Evolutionary conservation across 441 rosid genomes (phyloP).

Genomic region (Omphalea diandra): DNA sequence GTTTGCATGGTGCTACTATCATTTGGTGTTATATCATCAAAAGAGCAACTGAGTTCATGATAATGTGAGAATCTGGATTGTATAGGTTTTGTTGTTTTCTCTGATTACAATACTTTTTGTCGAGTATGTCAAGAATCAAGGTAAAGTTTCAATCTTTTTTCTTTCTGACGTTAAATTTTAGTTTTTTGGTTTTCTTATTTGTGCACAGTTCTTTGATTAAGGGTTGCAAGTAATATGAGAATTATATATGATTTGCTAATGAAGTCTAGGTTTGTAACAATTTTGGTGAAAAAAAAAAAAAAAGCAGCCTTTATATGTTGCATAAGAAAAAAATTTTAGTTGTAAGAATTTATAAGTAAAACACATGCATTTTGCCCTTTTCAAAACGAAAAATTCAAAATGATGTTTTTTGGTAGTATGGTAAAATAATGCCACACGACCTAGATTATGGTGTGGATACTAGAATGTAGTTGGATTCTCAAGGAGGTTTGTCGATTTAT

Average conservation of each 20-base stretch:
- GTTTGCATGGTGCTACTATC: too few species aligned
- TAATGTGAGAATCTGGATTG: constrained; percentile 85
- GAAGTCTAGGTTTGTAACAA: not conserved
- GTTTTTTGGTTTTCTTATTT: not conserved
- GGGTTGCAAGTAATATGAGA: not conserved
- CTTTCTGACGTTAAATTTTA: not conserved
- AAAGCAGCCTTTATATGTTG: too few species aligned
- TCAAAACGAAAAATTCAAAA: too few species aligned
- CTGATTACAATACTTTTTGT: constrained; percentile 77
- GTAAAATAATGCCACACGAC: too few species aligned
- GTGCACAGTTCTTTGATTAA: not conserved
- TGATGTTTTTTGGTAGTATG: too few species aligned
- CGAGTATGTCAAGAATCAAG: constrained; percentile 88
- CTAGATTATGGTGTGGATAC: too few species aligned
- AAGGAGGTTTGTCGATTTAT: not conserved
- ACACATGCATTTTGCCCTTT: not conserved
- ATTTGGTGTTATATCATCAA: too few species aligned
- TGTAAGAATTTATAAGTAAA: not conserved
- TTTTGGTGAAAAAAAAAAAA: too few species aligned
- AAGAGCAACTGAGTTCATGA: constrained; percentile 60
- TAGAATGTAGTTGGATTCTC: not conserved
- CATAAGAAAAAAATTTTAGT: too few species aligned
- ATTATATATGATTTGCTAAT: too few species aligned
- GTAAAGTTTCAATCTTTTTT: constrained; percentile 26
- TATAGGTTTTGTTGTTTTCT: constrained; percentile 87